Evolutionary conservation across 2,329 filamentous ascomycete species (phyloP).

Genomic region (Cordyceps farinosa): DNA sequence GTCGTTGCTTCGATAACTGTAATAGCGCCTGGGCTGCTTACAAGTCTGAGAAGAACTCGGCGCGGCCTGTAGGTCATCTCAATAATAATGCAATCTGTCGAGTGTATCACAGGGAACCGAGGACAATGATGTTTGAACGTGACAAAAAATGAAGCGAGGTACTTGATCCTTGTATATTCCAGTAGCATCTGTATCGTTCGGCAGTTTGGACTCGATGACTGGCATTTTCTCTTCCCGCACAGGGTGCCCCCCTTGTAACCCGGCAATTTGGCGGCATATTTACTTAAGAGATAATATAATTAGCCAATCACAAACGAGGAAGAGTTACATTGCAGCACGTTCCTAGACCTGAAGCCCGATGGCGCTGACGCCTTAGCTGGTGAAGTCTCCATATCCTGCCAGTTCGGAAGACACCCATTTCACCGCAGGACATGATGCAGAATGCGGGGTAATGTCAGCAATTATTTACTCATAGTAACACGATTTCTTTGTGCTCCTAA

Average conservation of each 20-base stretch:
- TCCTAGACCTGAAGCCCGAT: background rate
- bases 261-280: background rate
- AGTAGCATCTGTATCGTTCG: background rate
- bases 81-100: too few relatives aligned
- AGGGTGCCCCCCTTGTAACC: background rate
- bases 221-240: background rate
- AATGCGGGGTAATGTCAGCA: conserved; percentile 6
- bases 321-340: background rate
- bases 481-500: background rate
- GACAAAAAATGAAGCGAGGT: background rate
- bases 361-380: background rate
- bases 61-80: too few relatives aligned
- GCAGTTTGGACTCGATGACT: background rate
- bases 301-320: background rate
- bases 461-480: background rate
- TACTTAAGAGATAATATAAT: background rate
- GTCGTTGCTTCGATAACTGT: too few relatives aligned
- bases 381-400: background rate
- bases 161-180: background rate
- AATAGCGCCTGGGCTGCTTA: too few relatives aligned
- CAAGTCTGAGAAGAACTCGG: too few relatives aligned
- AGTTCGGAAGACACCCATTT: background rate
- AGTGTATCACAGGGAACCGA: background rate
- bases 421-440: background rate
- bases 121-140: background rate